Conservation (phyloP, 371 early-diverging fungal genomes). For the Blakeslea trispora region DNA sequence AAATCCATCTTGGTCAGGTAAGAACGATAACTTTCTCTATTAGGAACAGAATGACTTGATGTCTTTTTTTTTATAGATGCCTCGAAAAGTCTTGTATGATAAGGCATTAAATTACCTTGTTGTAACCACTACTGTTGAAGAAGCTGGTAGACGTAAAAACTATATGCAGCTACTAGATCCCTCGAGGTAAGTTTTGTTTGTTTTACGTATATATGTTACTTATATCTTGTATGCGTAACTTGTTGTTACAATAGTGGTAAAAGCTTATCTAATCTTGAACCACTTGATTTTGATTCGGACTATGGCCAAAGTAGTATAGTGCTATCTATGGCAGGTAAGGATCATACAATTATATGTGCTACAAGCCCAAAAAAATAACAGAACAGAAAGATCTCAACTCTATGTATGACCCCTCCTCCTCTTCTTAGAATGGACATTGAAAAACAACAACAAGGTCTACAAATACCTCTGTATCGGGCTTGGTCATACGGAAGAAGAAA, state of each 20-base stretch:
- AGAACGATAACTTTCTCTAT: no score
- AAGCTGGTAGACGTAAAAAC: constrained; percentile 14
- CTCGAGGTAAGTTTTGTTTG: constrained; percentile 14
- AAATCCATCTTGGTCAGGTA: constrained; percentile 31
- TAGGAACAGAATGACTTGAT: no score
- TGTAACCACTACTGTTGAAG: constrained; percentile 13
- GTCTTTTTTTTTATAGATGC: no score
- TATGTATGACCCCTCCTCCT: no score
- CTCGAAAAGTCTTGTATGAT: constrained; percentile 25
- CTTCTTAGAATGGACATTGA: constrained; percentile 40
- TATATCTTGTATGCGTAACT: background rate
- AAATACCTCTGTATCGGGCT: constrained; percentile 46
- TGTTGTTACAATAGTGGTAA: constrained; percentile 16
- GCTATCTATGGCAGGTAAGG: constrained; percentile 26
- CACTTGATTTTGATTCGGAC: constrained; percentile 11
- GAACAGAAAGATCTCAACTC: no score
- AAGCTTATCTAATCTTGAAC: constrained; percentile 14
- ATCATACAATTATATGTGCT: background rate
- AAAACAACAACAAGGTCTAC: constrained; percentile 26
- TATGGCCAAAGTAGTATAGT: constrained; percentile 23
- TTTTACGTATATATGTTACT: no score
- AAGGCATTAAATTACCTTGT: constrained; percentile 14
- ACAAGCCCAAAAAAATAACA: no score
- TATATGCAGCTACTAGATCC: constrained; percentile 22
- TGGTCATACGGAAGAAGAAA: constrained; percentile 27